phyloP scores from a whole-genome alignment of 768 basidiomycete genomes.

The Trametes villosa region DNA sequence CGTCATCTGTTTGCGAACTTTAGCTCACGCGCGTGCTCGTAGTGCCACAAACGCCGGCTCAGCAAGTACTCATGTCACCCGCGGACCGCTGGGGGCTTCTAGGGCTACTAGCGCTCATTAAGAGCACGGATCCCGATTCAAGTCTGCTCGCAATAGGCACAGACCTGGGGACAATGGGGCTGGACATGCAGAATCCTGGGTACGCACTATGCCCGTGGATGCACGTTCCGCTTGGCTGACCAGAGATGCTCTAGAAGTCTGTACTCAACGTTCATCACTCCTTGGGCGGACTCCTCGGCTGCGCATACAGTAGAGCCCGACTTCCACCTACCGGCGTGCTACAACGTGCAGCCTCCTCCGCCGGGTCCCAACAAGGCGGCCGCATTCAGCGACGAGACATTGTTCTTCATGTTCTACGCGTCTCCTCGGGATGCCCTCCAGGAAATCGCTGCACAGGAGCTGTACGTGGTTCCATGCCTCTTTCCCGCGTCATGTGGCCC shows the following conservation, averaged over 20 bases:
- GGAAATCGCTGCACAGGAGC: conserved; percentile 92
- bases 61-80: conserved; percentile 89
- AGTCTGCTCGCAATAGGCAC: conserved; percentile 85
- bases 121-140: conserved; percentile 83
- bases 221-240: background rate
- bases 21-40: conserved; percentile 47
- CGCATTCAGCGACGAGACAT: conserved; percentile 92
- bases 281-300: conserved; percentile 91
- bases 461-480: conserved; percentile 59
- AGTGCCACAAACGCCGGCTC: conserved; percentile 83
- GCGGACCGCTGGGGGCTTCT: conserved; percentile 95
- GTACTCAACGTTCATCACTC: conserved; percentile 93
- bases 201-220: conserved; percentile 36
- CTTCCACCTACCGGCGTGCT: conserved; percentile 88
- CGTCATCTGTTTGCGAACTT: conserved; percentile 38
- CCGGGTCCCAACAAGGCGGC: conserved; percentile 80
- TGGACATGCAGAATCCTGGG: conserved; percentile 87
- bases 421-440: conserved; percentile 90
- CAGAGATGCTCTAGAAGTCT: conserved; percentile 61
- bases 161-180: conserved; percentile 88
- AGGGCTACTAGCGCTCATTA: conserved; percentile 84
- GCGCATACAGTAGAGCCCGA: conserved; percentile 89
- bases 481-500: conserved; percentile 1
- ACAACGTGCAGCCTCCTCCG: conserved; percentile 88
- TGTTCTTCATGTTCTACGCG: conserved; percentile 98